A percentile compares a stretch with the other conserved stretches of the same genome.
These are phyloP conservation scores for Candida stauntonica DNA, from an alignment of 805 yeast species.

Conservation along the genomic window DNA sequence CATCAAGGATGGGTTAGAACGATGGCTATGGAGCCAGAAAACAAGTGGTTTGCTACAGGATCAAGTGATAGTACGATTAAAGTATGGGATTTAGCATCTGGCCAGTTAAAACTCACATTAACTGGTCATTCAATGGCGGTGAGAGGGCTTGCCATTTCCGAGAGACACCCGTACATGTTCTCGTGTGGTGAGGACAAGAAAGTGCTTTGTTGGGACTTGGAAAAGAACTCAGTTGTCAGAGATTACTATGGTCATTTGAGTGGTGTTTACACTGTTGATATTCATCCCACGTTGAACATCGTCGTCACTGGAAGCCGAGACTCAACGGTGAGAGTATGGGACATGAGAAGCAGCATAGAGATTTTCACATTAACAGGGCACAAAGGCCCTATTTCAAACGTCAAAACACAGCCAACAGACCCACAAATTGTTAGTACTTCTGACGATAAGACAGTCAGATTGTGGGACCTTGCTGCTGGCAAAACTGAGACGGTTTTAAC, in stretches of 20 bases:
- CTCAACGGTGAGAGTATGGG: conserved; percentile 87
- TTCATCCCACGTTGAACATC: conserved; percentile 85
- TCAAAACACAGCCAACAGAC: conserved; percentile 62
- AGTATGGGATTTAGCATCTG: conserved; percentile 82
- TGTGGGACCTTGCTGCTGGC: conserved; percentile 91
- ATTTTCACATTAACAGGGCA: conserved; percentile 83
- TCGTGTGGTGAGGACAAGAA: conserved; percentile 92
- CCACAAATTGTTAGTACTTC: conserved; percentile 86
- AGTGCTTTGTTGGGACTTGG: conserved; percentile 95
- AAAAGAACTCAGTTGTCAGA: conserved; percentile 72
- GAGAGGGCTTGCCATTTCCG: conserved; percentile 67
- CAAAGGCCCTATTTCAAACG: conserved; percentile 64
- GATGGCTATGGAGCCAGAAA: conserved; percentile 79
- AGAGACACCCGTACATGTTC: conserved; percentile 81
- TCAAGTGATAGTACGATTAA: conserved; percentile 85
- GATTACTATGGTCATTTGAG: conserved; percentile 94
- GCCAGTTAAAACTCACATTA: conserved; percentile 64
- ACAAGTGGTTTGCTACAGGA: conserved; percentile 90
- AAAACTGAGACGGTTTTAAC: conserved; percentile 68
- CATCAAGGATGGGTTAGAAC: conserved; percentile 92
- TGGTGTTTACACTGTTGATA: conserved; percentile 76
- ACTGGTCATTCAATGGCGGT: conserved; percentile 93
- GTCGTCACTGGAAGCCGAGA: conserved; percentile 89
- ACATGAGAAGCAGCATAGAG: conserved; percentile 72
- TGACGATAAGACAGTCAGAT: conserved; percentile 74